These are phyloP conservation scores for Patellifolia procumbens DNA, from an alignment of 179 eudicot species.

Conservation along the genomic window DNA sequence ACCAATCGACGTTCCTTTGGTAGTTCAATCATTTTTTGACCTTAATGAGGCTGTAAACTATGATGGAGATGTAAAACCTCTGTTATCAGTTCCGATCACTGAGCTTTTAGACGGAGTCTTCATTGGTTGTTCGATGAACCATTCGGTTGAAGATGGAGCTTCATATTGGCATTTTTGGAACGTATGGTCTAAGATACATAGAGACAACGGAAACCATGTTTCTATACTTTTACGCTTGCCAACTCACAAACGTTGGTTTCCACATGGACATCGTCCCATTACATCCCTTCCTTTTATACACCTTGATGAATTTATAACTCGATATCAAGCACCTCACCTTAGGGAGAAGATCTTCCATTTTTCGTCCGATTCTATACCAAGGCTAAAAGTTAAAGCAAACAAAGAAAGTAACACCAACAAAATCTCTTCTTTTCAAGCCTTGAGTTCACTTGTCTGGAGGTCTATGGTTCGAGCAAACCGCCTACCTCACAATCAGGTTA, in stretches of 20 bases:
- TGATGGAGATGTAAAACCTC: constrained; percentile 41
- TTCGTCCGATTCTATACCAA: too few relatives aligned
- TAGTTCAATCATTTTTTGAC: constrained; percentile 44
- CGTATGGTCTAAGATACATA: constrained; percentile 33
- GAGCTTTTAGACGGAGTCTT: constrained; percentile 25
- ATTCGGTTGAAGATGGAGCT: constrained; percentile 40
- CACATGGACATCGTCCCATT: neutral
- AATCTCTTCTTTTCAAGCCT: neutral
- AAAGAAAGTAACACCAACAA: constrained; percentile 1
- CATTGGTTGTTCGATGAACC: constrained; percentile 33
- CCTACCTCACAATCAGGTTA: neutral
- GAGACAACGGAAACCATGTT: neutral
- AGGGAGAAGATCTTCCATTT: too few relatives aligned
- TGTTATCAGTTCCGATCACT: constrained; percentile 30
- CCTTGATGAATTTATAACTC: constrained; percentile 11
- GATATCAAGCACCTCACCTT: constrained; percentile 9
- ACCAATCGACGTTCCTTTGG: constrained; percentile 9
- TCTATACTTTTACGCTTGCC: neutral
- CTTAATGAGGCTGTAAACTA: constrained; percentile 40
- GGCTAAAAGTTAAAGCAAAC: neutral
- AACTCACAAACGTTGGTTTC: constrained; percentile 12
- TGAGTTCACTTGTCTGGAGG: neutral
- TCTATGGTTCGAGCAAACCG: neutral
- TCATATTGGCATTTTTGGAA: constrained; percentile 45
- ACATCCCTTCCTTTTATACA: constrained; percentile 19